Base-by-base conservation (phyloP, 345 rosid genomes). In the Rubroshorea leprosula region DNA sequence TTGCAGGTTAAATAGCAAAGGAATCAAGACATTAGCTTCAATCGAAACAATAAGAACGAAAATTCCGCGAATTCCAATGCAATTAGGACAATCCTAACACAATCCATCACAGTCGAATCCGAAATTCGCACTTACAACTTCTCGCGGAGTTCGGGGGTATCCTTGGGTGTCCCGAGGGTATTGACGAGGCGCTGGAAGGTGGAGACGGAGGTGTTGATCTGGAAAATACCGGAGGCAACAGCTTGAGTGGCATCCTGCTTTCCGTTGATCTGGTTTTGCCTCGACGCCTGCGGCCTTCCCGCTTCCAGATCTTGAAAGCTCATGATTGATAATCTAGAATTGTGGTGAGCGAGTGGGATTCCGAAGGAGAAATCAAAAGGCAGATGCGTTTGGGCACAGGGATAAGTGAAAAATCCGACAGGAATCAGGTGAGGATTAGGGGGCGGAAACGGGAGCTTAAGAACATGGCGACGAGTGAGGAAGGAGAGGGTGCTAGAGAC, bases 231-330 rank as follows among this genome's bases (percentile, higher is more conserved):
- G 13, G 97, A 87, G 11, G 90, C 96, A 6, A 93, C 89, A 46
- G 90, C 94, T 72, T 93, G 96, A 24, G 96, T 85, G 45, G 94
- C 67, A 57, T 87, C 94, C 61, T 85, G 86, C 65, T 79, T 76
- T 51, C 81, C 84, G 51, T 81, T 82, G 73, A 64, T 63, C 54
- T 65, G 54, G 56, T 68, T 82, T 53, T 84, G 74, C 69, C 84
- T 62, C 12, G 83, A 65, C 60, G 78, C 72, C 43, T 61, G 62
- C 14, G 82, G 64, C 62, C 95, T 67, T 27, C 93, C 98, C 7
- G 86, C 79, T 71, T 83, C 96, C 52, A 93, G 80, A 83, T 93
- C 97, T 66, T 93, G 99, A 56, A 89, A 89, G 83, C 99, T 93
- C 97, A 93, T 92, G 51, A 57, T 65, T 44, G n/a, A n/a, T 43